Conservation (phyloP, 257 asterid species). For the Striga asiatica region DNA sequence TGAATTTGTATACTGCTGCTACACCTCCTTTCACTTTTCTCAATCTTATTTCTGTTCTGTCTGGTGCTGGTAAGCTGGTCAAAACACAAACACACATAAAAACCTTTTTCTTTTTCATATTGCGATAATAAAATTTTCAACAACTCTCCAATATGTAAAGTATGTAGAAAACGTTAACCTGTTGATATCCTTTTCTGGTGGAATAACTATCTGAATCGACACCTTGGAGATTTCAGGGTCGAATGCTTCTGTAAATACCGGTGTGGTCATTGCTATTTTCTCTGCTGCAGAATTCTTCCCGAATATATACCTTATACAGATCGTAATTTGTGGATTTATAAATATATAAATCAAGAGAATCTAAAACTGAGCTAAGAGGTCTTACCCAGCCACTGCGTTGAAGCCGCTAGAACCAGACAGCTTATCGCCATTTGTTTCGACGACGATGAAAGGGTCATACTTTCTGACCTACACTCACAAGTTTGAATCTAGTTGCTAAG, state of each 20-base stretch:
- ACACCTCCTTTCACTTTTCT: slow-evolving; percentile 67
- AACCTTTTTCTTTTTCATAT: too few species aligned
- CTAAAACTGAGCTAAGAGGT: background rate
- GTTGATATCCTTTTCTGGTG: slow-evolving; percentile 55
- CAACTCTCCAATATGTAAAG: background rate
- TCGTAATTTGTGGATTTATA: background rate
- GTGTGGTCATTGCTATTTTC: slow-evolving; percentile 90
- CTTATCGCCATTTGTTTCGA: slow-evolving; percentile 61
- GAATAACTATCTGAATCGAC: slow-evolving; percentile 76
- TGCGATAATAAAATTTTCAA: background rate
- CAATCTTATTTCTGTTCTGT: slow-evolving; percentile 44
- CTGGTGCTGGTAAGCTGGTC: slow-evolving; percentile 71
- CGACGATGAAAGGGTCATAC: slow-evolving; percentile 60
- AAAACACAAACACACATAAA: too few species aligned
- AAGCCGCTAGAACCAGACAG: slow-evolving; percentile 70
- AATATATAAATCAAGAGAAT: too few species aligned
- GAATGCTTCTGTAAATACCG: slow-evolving; percentile 69
- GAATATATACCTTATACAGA: slow-evolving; percentile 61
- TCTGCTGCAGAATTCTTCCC: slow-evolving; percentile 69
- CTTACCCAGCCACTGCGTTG: slow-evolving; percentile 82
- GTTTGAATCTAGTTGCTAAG: background rate
- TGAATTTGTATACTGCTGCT: slow-evolving; percentile 75
- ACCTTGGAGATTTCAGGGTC: slow-evolving; percentile 45
- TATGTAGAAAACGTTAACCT: slow-evolving; percentile 31
- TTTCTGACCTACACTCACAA: slow-evolving; percentile 48